Evolutionary conservation across 495 filamentous ascomycete species (phyloP), one percentile per base, ranked within the genome.

Genomic region (Aspergillus homomorphus): DNA sequence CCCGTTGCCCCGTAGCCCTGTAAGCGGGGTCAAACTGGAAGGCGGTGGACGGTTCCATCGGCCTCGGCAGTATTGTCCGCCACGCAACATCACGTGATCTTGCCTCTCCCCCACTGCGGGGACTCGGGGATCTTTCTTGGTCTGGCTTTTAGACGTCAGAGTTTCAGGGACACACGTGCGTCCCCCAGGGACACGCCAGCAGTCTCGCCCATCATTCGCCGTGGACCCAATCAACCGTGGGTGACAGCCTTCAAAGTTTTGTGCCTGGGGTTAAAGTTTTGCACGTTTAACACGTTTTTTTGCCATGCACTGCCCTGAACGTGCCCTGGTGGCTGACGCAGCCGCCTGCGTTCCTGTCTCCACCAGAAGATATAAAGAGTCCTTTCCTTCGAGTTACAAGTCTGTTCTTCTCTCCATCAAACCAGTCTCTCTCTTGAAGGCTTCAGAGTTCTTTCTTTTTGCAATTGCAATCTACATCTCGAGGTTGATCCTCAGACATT

Each of bases 401-500:
- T n/a, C 5, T 38, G 33, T 12, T 6, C 2, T 38, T 12, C 10
- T 2, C 12, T 38, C 33, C 15, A 38, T 38, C 33, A 38, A 38
- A 38, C 33, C 5, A 38, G 8, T 12, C 33, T 9, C 6, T 38
- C 33, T 12, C 15, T 38, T 38, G 33, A 14, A 9, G 33, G 5
- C 15, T 38, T 12, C 10, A 5, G 4, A 38, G n/a, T 12, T 22
- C 21, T 45, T 0, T 48, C n/a, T n/a, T 30, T 19, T 43, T 43
- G 12, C 12, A 56, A 48, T 56, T 51, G 26, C 30, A 53, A 33
- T n/a, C n/a, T n/a, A n/a, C n/a, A n/a, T n/a, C 33, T 56, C 22
- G 60, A 62, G 63, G 63, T 62, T 60, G 63, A 58, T 50, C 63
- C 60, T 62, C 56, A 1, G 14, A 33, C 57, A 38, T 54, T 60